Evolutionary conservation across 2,329 filamentous ascomycete species (phyloP).

Genomic region (Monosporascus sp.): DNA sequence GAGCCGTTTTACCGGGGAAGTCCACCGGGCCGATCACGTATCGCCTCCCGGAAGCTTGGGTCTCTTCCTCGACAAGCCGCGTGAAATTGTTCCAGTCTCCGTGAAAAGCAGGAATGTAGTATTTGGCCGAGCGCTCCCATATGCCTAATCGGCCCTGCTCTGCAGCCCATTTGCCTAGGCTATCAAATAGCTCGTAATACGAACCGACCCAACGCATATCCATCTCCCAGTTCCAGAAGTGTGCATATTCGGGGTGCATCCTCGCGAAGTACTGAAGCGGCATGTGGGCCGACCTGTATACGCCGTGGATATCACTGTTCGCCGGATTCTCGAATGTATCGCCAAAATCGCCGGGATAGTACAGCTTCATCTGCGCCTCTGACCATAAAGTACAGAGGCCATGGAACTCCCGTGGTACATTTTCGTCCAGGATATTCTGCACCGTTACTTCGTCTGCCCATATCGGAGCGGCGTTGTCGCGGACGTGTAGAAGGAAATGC

Average conservation of each 20-base stretch:
- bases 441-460: conserved; percentile 75
- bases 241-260: conserved; percentile 58
- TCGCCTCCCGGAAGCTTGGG: conserved; percentile 40
- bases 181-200: conserved; percentile 68
- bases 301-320: conserved; percentile 57
- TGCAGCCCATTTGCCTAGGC: conserved; percentile 60
- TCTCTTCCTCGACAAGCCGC: conserved; percentile 57
- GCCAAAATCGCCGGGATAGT: conserved; percentile 68
- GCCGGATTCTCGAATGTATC: conserved; percentile 57
- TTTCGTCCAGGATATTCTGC: conserved; percentile 61
- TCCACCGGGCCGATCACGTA: conserved; percentile 65
- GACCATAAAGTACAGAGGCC: conserved; percentile 80
- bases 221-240: conserved; percentile 69
- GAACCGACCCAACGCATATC: conserved; percentile 61
- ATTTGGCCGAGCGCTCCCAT: conserved; percentile 72
- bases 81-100: conserved; percentile 69
- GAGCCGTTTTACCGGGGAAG: conserved; percentile 41
- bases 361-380: conserved; percentile 73
- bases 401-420: conserved; percentile 69
- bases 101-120: conserved; percentile 68
- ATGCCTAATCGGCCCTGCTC: conserved; percentile 64
- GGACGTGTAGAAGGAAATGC: conserved; percentile 81
- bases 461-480: conserved; percentile 71
- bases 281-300: conserved; percentile 61
- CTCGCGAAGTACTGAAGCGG: conserved; percentile 60